Evolutionary conservation across 176 grass and related monocot genomes (phyloP), one percentile per base, ranked within the genome.

Genomic region (Puya raimondii): DNA sequence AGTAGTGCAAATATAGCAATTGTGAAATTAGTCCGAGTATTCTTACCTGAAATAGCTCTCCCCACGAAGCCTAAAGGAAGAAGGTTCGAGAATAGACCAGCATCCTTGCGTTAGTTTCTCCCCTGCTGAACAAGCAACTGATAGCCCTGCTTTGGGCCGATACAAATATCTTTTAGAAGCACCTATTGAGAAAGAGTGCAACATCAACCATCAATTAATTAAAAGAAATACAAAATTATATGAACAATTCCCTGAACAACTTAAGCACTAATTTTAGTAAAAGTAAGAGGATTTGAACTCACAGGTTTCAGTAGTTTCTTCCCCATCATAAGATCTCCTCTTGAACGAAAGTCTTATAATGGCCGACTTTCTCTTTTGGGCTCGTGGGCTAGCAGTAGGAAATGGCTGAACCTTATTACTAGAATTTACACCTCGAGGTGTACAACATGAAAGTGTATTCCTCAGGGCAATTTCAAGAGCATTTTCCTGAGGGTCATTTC

Each of bases 221-320:
- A 54, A 11, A 71, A 11, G 48, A 56, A 57, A 18, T 15, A 22
- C 14, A 22, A 10, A 61, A 18, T 18, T 10, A 61, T 61, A 21
- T 61, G 3, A 22, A 61, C 65, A 67, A 66, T 16, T 33, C 9
- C 47, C 22, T 42, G n/a, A 67, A 67, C 42, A 67, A 33, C 65
- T 48, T 67, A 61, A 61, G 14, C 56, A 61, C n/a, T 20, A 18
- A 61, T 61, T 61, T 61, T 18, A 0, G 56, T 20, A 10, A 17
- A 61, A 20, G 14, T 53, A 50, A 67, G 27, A 58, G 47, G 11
- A 73, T 68, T 0, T 47, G 65, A 66, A 80, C 84, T 72, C 72
- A 99, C 94, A 90, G 81, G 90, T 85, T 86, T 93, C 94, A 70
- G 94, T 88, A 61, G 80, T 90, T 79, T 97, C 88, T 13, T 97